Percentiles rank a stretch among this genome's conserved stretches.
Conservation (phyloP, 2,329 filamentous ascomycete genomes). For the Fusarium proliferatum region DNA sequence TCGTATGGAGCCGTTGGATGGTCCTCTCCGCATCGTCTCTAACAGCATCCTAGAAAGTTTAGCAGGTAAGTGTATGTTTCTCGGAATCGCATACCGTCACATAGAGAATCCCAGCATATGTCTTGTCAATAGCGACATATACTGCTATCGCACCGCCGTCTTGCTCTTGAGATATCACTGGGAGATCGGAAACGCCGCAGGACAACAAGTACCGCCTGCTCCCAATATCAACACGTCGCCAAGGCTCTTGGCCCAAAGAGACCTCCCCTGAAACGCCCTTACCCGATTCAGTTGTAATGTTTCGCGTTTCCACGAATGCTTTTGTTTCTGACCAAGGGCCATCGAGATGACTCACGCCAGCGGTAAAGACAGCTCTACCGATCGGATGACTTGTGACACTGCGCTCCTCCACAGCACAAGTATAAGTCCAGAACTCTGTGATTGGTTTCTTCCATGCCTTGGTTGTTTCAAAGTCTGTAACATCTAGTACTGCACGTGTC, state of each 20-base stretch:
- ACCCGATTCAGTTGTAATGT: rapidly evolving
- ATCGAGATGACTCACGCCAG: neutral
- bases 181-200: neutral
- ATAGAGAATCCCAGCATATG: neutral
- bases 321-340: neutral
- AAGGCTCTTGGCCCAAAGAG: neutral
- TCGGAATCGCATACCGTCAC: neutral
- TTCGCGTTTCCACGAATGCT: neutral
- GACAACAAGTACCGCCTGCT: neutral
- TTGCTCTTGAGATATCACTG: rapidly evolving
- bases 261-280: neutral
- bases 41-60: neutral
- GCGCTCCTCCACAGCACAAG: neutral
- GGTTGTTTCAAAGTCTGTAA: neutral
- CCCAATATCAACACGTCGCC: neutral
- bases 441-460: neutral
- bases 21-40: neutral
- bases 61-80: neutral
- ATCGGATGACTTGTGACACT: neutral
- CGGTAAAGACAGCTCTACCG: neutral
- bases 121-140: neutral
- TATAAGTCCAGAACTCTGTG: neutral
- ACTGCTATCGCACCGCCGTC: neutral
- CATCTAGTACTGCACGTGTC: neutral
- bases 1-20: neutral